Evolutionary conservation across 352 stramenopile species (phyloP), one percentile per base, ranked within the genome.

Genomic region (Pelagophyceae sp.): DNA sequence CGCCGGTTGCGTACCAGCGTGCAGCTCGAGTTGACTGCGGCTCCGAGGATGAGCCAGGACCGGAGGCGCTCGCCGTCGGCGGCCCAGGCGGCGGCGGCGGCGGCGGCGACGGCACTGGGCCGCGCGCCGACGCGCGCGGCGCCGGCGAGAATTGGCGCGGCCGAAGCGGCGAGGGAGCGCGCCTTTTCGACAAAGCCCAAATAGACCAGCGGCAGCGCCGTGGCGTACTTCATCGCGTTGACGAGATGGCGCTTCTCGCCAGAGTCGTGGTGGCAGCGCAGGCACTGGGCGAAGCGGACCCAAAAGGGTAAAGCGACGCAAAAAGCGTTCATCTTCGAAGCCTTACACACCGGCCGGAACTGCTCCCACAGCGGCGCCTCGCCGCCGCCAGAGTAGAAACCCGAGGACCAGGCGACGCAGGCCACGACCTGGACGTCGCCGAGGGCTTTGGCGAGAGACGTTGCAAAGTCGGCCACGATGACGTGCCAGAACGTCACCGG

Each of bases 401-500:
- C 11, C 23, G 11, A 11, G 6, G 31, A 19, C 31, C 3, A 38
- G 35, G 67, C 67, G 35, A 74, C 67, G 38, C 67, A 74, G 27
- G 35, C 31, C 67, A 37, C 58, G 1, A 74, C 67, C 35, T 74
- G 67, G 2, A 58, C 37, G 67, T 74, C 67, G 38, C 67, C 67
- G 35, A 74, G 67, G 2, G 67, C 67, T 37, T 74, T 74, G 33
- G 67, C 67, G 20, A 74, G 19, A 37, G 20, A 37, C 35, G 67
- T 74, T 1, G 67, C 67, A n/a, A 60, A 74, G 38, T 74, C 67
- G 67, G 67, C 67, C 2, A 74, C 67, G 35, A 74, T 58, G 33
- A 74, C 67, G 38, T 74, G 67, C 67, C 67, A 74, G 67, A 74
- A 74, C 15, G 67, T 58, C 15, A 74, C 67, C 35, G 67, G 67